Percentiles rank a stretch among this genome's conserved stretches.
These are phyloP conservation scores for Kluyveromyces sp. DNA, from an alignment of 1,139 yeast species.

Conservation along the genomic window DNA sequence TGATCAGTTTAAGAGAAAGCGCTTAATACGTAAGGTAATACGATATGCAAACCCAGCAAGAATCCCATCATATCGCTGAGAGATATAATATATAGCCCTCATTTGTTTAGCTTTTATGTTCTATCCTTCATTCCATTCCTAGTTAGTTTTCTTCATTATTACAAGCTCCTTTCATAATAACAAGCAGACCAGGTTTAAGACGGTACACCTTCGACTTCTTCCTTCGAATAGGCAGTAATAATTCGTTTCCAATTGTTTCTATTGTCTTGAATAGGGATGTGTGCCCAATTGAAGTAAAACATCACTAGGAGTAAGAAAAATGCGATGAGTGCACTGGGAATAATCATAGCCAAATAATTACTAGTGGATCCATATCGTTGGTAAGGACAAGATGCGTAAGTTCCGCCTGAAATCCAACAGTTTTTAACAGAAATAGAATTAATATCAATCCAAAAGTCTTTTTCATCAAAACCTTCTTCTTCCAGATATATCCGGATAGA, in stretches of 20 bases:
- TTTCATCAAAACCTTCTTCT: slow-evolving; percentile 7
- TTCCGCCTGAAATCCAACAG: slow-evolving; percentile 88
- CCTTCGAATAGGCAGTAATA: slow-evolving; percentile 36
- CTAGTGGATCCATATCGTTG: slow-evolving; percentile 45
- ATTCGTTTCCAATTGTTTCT: slow-evolving; percentile 49
- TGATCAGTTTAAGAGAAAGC: slow-evolving; percentile 48
- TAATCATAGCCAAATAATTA: slow-evolving; percentile 54
- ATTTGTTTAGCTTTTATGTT: neutral
- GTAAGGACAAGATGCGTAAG: slow-evolving; percentile 74
- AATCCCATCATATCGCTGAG: slow-evolving; percentile 23
- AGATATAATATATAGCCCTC: neutral
- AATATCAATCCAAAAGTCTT: slow-evolving; percentile 65
- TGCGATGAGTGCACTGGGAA: slow-evolving; percentile 59
- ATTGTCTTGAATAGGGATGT: slow-evolving; percentile 47
- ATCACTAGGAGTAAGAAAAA: slow-evolving; percentile 40
- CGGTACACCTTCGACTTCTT: slow-evolving; percentile 60
- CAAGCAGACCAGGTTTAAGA: slow-evolving; percentile 28
- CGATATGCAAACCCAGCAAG: slow-evolving; percentile 41
- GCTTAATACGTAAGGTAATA: slow-evolving; percentile 44
- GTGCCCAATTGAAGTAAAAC: slow-evolving; percentile 31
- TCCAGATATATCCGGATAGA: slow-evolving; percentile 25
- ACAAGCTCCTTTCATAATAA: too few relatives aligned
- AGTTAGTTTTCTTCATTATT: too few relatives aligned
- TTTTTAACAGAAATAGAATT: slow-evolving; percentile 66
- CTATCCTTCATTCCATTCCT: too few relatives aligned